Base-by-base conservation (phyloP, 148 eudicot species). In the Salicornia ramosissima region DNA sequence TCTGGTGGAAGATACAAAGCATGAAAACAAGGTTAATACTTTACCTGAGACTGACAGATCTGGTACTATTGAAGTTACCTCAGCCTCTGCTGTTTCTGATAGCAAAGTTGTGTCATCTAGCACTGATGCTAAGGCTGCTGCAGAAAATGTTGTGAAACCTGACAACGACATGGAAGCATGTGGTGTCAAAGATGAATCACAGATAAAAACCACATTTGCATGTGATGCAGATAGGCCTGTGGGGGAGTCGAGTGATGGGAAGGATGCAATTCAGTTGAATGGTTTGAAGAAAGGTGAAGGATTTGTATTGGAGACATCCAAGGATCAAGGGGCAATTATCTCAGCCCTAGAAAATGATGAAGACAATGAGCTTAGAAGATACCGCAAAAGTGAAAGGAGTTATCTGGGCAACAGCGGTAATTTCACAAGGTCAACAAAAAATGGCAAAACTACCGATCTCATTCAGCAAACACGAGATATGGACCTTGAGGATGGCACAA, bases 401-500 rank as follows among this genome's bases (percentile, higher is more conserved):
- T 74, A 70, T 74, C 54, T 75, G 51, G 82, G 77, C 61, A 80
- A 75, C 59, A 75, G 77, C 18, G 55, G 72, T 65, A 65, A 71
- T 40, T 80, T 83, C 79, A 63, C 67, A 34, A 85, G 67, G 57
- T 57, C 77, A 24, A 70, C 72, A 52, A 67, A 65, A 66, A 30
- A 36, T 43, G 57, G 63, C 47, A 73, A 71, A 72, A 81, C 68
- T 65, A 28, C 72, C 59, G 78, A 64, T 72, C 67, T 79, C 63
- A 75, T 79, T 42, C 57, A 55, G 43, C 87, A 78, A 76, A 86
- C 78, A 56, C 75, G 86, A 46, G 85, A 78, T 78, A 58, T 83
- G 71, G 90, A 94, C 31, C 74, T 88, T 66, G 92, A 84, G 74
- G 82, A 81, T 85, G 82, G 86, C 54, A 84, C 80, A 55, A 67